Base-by-base conservation (phyloP, 1,284 basidiomycete species). In the Rhodotorula sp. region DNA sequence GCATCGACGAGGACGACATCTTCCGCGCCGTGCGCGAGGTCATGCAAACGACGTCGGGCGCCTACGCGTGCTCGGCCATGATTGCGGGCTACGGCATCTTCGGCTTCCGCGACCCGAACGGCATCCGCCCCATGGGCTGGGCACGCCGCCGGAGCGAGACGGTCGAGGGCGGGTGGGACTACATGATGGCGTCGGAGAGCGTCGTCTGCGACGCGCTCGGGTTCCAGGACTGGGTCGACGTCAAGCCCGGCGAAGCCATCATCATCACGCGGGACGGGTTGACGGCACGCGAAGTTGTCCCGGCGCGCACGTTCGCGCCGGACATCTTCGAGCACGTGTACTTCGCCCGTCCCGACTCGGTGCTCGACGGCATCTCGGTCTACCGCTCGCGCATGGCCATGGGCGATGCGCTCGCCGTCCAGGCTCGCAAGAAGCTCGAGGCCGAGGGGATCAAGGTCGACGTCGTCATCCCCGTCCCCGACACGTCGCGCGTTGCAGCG, bases 1-100 rank as follows among this genome's bases (percentile, higher is more conserved):
- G 95, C 78, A 99, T 99, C 85, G 98, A 99, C 81, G 95, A 98
- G 82, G 97, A 99, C 80, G 97, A 99, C 83, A 97, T 99, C 79
- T 99, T 99, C 83, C 92, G 89, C 27, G 97, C 97, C 55, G 89
- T 98, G 71, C 87, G 90, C 42, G 90, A 90, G 45, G 86, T 98
- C 81, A 98, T 97, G 91, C 84, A 87, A 72, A 89, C 93, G 77
- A 90, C 89, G 80, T 90, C 87, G 79, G 97, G 97, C 68, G 96
- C 92, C 7, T 99, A 98, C 83, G 95, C 95, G 1, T 98, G 96
- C 81, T 90, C 95, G 27, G 94, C 92, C 42, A 97, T 99, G 96
- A 87, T 99, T 52, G 97, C 97, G 56, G 97, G 97, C 54, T 99
- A 99, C 82, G 97, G 97, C 10, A 91, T 99, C 77, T 95, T 99